Evolutionary conservation across 441 rosid species (phyloP), one percentile per base, ranked within the genome.

Genomic region (Adansonia grandidieri): DNA sequence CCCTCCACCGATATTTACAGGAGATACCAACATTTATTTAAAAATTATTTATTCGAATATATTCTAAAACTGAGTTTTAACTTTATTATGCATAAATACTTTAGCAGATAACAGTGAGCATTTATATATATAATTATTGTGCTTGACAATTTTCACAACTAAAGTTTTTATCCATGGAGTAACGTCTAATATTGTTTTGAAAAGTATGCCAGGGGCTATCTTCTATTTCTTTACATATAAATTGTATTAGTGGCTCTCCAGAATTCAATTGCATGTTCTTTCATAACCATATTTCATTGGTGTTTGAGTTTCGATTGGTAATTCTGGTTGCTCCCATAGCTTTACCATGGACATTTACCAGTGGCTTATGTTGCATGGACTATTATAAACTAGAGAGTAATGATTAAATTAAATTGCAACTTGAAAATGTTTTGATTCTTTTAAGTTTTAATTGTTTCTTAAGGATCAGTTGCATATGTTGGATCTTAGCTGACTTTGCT

Each of bases 81-180:
- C 19, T 24, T 19, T 24, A 20, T 53, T 10, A 42, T 58, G 67
- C 54, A 44, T 60, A 17, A 57, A 45, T 61, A 73, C 51, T n/a
- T 28, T 57, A 11, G 48, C 22, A 37, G 28, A 19, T 60, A 58
- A 58, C 8, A 19, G 15, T 45, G 4, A 60, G 53, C 58, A 74
- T 62, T 61, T 32, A 32, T 61, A 32, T 62, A 45, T 61, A 19
- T 17, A 57, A 45, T 74, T 48, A 1, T 63, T 6, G n/a, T 63
- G 32, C 50, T 50, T 75, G 62, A 63, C 15, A 63, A 15, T 50
- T 75, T 75, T 50, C 32, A 48, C 32, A 5, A 63, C 64, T 51
- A 63, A 61, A 48, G 24, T 75, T 62, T 5, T 47, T 11, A 45
- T 61, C 32, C 13, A 17, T 24, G 56, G 56, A 47, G 28, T 53